Conservation (phyloP, 1,284 basidiomycete species). For the Hypsizygus ulmarius region DNA sequence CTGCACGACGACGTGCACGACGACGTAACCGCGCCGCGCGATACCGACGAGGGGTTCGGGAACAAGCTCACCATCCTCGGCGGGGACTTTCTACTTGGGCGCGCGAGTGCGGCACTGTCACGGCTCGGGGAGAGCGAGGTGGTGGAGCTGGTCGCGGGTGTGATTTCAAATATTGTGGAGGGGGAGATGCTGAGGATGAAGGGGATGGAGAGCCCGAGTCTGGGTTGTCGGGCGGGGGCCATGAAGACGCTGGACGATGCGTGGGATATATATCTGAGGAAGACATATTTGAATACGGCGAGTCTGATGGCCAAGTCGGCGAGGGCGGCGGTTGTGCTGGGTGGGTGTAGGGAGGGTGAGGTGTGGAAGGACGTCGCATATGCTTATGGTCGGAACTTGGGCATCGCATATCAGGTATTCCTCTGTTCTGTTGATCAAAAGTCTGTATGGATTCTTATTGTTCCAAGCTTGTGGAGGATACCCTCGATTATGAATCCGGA, state of each 20-base stretch:
- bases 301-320: constrained; percentile 94
- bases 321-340: constrained; percentile 87
- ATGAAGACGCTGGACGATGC: constrained; percentile 38
- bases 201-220: constrained; percentile 37
- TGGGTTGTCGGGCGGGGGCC: constrained; percentile 25
- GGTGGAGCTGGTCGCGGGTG: constrained; percentile 89
- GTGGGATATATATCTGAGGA: constrained; percentile 89
- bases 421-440: constrained; percentile 2
- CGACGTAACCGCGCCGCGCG: constrained; percentile 33
- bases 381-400: constrained; percentile 48
- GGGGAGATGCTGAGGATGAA: constrained; percentile 93
- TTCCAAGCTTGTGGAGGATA: constrained; percentile 85
- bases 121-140: constrained; percentile 87
- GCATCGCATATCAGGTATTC: constrained; percentile 91
- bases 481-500: constrained; percentile 81
- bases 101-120: constrained; percentile 86
- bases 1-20: constrained; percentile 95
- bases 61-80: constrained; percentile 95
- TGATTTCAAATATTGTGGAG: constrained; percentile 95
- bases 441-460: not conserved
- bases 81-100: constrained; percentile 93
- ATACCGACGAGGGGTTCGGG: constrained; percentile 71
- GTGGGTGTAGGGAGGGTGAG: constrained; percentile 78
- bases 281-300: constrained; percentile 96
- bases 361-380: constrained; percentile 94